Conservation (phyloP, 805 yeast genomes). For the Starmerella potacharoeniae region DNA sequence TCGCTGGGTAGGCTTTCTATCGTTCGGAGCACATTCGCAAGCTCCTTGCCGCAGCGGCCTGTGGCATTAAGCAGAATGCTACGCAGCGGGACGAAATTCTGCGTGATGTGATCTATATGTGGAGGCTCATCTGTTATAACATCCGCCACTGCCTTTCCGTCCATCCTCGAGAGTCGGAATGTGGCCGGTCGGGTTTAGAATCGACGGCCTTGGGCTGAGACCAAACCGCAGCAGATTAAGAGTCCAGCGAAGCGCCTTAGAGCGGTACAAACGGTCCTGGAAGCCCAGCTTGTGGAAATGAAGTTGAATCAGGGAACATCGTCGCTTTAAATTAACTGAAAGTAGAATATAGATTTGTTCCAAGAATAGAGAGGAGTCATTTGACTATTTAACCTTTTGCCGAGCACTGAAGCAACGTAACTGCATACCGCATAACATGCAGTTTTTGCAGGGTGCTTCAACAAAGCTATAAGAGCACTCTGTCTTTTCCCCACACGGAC, state of each 20-base stretch:
- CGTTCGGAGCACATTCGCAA: slow-evolving; percentile 49
- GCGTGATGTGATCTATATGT: slow-evolving; percentile 58
- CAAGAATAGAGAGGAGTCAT: too few relatives aligned
- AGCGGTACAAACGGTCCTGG: too few relatives aligned
- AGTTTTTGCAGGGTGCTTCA: too few relatives aligned
- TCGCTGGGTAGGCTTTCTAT: slow-evolving; percentile 48
- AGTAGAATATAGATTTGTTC: too few relatives aligned
- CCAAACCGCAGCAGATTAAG: not conserved
- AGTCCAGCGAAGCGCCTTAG: not conserved
- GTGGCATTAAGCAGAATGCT: slow-evolving; percentile 49
- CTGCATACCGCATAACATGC: too few relatives aligned
- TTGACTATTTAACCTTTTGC: too few relatives aligned
- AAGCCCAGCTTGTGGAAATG: too few relatives aligned
- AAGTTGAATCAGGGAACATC: too few relatives aligned
- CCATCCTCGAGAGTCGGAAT: not conserved
- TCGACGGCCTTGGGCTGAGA: not conserved
- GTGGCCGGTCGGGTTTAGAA: not conserved
- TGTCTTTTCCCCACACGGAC: too few relatives aligned
- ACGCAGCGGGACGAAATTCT: slow-evolving; percentile 55
- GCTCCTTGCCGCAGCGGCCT: slow-evolving; percentile 50
- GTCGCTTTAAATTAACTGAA: too few relatives aligned
- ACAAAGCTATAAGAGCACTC: too few relatives aligned
- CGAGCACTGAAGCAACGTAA: too few relatives aligned
- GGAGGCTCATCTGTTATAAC: slow-evolving; percentile 24
- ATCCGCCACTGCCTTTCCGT: not conserved